phyloP scores from a whole-genome alignment of 2,329 filamentous ascomycete genomes.

The Nemania sp. region DNA sequence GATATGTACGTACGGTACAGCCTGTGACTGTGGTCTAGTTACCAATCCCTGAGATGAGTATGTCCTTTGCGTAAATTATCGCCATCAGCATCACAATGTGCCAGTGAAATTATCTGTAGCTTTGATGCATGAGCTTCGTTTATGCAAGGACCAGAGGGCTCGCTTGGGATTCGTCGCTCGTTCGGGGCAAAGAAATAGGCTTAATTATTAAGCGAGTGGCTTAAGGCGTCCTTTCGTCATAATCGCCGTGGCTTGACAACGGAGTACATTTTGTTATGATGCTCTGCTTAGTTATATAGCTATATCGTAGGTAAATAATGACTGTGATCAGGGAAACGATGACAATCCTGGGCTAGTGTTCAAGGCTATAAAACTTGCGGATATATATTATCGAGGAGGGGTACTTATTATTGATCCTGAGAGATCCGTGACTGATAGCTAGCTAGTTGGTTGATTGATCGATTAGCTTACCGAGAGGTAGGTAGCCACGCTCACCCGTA shows the following conservation, averaged over 20 bases:
- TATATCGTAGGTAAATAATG: conserved; percentile 12
- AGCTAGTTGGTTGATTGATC: not conserved
- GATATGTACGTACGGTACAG: not conserved
- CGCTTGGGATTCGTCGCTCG: not conserved
- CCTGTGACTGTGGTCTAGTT: not conserved
- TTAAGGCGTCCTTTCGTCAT: not conserved
- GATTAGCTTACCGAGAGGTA: not conserved
- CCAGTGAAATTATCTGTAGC: conserved; percentile 21
- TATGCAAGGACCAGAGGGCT: conserved; percentile 17
- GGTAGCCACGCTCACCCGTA: conserved; percentile 1
- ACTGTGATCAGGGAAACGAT: not conserved
- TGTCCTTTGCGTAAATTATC: conserved; percentile 2
- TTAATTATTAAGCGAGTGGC: conserved; percentile 4
- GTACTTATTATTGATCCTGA: not conserved
- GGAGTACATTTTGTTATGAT: not conserved
- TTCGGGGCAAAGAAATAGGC: conserved; percentile 14
- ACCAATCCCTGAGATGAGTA: not conserved
- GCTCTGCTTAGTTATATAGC: conserved; percentile 13
- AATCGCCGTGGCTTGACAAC: not conserved
- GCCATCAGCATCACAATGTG: conserved; percentile 13
- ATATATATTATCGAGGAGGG: conserved; percentile 5
- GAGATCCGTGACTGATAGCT: conserved; percentile 4
- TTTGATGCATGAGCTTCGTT: conserved; percentile 21
- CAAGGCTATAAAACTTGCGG: conserved; percentile 2
- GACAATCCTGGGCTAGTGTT: conserved; percentile 7